These are phyloP conservation scores for Diplodia intermedia DNA, from an alignment of 2,329 filamentous ascomycete species.

Conservation along the genomic window DNA sequence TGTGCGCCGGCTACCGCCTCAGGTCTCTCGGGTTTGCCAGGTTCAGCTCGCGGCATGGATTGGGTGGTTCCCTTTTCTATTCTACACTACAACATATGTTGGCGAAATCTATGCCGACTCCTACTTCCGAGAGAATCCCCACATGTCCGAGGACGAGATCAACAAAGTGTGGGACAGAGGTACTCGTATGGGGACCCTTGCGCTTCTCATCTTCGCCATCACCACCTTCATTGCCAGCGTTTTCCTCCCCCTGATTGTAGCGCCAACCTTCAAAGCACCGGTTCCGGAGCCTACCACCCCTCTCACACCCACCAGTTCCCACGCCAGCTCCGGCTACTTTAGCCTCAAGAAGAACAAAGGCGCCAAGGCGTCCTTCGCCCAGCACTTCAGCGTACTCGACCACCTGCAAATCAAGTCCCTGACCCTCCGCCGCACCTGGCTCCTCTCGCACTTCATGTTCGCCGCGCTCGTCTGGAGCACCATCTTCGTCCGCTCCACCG, in stretches of 20 bases:
- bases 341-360: conserved; percentile 36
- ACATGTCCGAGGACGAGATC: conserved; percentile 78
- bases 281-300: conserved; percentile 47
- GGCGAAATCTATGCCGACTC: conserved; percentile 92
- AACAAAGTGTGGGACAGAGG: conserved; percentile 82
- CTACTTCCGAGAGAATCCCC: conserved; percentile 75
- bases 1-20: conserved; percentile 78
- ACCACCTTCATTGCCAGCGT: conserved; percentile 84
- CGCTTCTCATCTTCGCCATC: conserved; percentile 85
- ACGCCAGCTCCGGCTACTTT: conserved; percentile 37
- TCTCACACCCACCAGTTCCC: conserved; percentile 51
- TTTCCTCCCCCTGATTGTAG: conserved; percentile 82
- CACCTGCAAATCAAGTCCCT: conserved; percentile 78
- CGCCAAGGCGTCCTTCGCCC: conserved; percentile 2
- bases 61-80: conserved; percentile 93
- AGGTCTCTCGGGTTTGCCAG: conserved; percentile 78
- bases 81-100: conserved; percentile 94
- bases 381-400: conserved; percentile 57
- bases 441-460: conserved; percentile 85
- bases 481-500: conserved; percentile 74
- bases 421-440: conserved; percentile 87
- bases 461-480: conserved; percentile 81
- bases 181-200: conserved; percentile 86
- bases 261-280: conserved; percentile 72
- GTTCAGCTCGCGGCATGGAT: conserved; percentile 79